Evolutionary conservation across 2,329 filamentous ascomycete genomes (phyloP).

Genomic region (Ophiostoma tasmaniense): DNA sequence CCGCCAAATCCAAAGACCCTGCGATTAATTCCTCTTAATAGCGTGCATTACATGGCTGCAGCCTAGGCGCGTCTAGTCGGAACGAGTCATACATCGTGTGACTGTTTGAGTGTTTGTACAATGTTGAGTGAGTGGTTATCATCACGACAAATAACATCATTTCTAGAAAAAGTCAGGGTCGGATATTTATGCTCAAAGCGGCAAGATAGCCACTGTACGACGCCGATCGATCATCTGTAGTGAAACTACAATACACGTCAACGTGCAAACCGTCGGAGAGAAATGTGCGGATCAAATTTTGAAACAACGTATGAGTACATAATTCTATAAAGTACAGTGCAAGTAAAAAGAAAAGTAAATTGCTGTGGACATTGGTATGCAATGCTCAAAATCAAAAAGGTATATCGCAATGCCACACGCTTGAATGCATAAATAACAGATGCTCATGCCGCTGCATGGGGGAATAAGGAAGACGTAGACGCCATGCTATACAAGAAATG

Average conservation of each 20-base stretch:
- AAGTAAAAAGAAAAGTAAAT: no score
- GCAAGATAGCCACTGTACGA: background rate
- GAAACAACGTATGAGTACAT: no score
- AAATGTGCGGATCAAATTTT: background rate
- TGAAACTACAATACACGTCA: background rate
- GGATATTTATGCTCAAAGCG: background rate
- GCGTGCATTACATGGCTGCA: background rate
- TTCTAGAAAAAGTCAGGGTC: background rate
- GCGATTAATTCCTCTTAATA: background rate
- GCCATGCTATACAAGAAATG: background rate
- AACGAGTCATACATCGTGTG: background rate
- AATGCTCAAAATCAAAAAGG: background rate
- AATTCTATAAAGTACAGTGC: no score
- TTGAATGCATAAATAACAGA: background rate
- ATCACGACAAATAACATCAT: background rate
- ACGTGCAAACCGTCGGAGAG: background rate
- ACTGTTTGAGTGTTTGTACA: background rate
- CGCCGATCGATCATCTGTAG: background rate
- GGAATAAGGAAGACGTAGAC: background rate
- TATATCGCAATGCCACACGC: slow-evolving; percentile 7
- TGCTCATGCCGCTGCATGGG: slow-evolving; percentile 9
- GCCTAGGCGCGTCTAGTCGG: background rate
- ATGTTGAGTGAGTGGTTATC: background rate
- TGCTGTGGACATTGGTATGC: background rate
- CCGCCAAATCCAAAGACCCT: background rate